Percentiles rank a stretch among this genome's conserved stretches.
Conservation (phyloP, 257 asterid species). For the Orobanche coerulescens region DNA sequence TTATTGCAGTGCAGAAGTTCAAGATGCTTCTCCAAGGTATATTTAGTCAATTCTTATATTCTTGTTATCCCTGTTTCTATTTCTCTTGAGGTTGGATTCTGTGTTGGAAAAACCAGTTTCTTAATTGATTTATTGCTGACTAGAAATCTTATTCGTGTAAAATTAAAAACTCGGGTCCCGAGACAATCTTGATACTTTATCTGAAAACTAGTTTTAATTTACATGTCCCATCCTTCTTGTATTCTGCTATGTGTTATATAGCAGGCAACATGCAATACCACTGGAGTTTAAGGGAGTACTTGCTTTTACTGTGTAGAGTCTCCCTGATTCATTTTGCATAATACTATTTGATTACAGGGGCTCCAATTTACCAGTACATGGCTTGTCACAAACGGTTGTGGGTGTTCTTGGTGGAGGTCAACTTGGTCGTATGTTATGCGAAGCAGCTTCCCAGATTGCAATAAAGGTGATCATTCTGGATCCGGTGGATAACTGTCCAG, state of each 20-base stretch:
- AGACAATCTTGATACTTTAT: neutral
- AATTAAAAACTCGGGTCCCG: no score
- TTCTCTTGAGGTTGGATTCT: neutral
- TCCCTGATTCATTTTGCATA: neutral
- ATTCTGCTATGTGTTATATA: neutral
- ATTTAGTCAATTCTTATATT: neutral
- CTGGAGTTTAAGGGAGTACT: neutral
- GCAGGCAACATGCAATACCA: neutral
- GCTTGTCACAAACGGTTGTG: constrained; percentile 63
- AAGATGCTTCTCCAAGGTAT: constrained; percentile 32
- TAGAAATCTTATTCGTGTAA: neutral
- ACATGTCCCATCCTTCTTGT: neutral
- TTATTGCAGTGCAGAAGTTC: constrained; percentile 32
- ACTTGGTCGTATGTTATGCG: constrained; percentile 92
- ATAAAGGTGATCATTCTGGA: constrained; percentile 74
- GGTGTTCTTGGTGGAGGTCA: constrained; percentile 99
- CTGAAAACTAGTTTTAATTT: neutral
- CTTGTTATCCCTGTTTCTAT: neutral
- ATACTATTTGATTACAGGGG: constrained; percentile 25
- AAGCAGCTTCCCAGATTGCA: constrained; percentile 86
- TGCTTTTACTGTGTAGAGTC: neutral
- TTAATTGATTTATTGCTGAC: neutral
- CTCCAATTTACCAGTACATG: constrained; percentile 45
- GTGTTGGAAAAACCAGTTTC: neutral
- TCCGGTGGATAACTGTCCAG: constrained; percentile 84